Percentiles rank a stretch among this genome's conserved stretches.
Conservation (phyloP, 169 alveolate genomes). For the Plasmodium coatneyi region DNA sequence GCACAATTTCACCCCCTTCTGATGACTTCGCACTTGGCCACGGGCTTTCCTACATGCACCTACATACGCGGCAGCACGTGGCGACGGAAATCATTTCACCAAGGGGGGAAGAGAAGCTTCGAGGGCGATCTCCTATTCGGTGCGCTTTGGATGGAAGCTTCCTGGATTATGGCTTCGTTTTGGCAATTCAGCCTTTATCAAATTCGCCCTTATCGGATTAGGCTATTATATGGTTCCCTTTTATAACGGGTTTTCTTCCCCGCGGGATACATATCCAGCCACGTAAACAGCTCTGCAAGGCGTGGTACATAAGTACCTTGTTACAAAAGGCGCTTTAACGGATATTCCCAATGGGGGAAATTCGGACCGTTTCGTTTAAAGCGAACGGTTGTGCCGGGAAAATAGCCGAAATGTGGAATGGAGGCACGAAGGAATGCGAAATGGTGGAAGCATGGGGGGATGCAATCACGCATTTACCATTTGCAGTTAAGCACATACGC, state of each 20-base stretch:
- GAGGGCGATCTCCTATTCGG: neutral
- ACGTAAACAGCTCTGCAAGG: neutral
- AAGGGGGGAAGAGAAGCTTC: neutral
- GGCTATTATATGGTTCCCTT: neutral
- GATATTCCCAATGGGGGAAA: neutral
- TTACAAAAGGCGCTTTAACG: neutral
- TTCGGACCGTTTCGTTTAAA: neutral
- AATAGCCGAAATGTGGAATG: neutral
- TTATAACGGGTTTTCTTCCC: neutral
- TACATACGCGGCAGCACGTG: neutral
- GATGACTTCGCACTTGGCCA: neutral
- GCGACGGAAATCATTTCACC: neutral
- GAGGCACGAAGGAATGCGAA: neutral
- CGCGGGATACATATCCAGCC: neutral
- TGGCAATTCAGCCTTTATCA: neutral
- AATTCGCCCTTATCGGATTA: neutral
- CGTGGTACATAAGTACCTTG: neutral
- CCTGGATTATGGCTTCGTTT: neutral
- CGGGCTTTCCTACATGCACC: neutral
- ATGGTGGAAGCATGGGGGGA: neutral
- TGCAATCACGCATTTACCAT: neutral
- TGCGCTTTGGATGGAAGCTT: neutral
- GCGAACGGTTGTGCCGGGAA: neutral
- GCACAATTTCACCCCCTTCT: neutral
- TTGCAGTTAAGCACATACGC: neutral